Base-by-base conservation (phyloP, 306 rosid genomes). In the Albizia julibrissin region DNA sequence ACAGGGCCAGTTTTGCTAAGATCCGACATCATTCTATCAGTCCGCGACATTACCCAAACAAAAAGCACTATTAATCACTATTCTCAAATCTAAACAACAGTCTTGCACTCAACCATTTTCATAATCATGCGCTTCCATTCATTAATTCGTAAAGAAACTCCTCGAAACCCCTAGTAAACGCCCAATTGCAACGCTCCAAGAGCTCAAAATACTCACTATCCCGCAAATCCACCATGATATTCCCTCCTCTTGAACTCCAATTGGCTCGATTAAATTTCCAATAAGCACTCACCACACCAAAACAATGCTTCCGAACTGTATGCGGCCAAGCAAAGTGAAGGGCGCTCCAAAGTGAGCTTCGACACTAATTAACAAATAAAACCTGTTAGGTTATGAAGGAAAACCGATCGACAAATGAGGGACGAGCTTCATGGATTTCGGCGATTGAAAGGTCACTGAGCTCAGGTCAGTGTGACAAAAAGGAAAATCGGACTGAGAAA, bases 11-110 rank as follows among this genome's bases (percentile, higher is more conserved):
- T 86, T 93, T 92, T 92, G 89, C 90, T 92, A 82, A 89, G 97
- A 93, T 93, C 97, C 90, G 95, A 90, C 88, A 88, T 82, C 94
- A 91, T 93, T 88, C 98, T 93, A 85, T 86, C 92, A 37, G 87
- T 86, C 85, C 91, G 76, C 81, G 90, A 93, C 88, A 88, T 92
- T 85, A 72, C 81, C 77, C 50, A 75, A 84, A 69, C 52, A 39
- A 82, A 83, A 74, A 69, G 5, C 74, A 78, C 72, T 81, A 81
- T 81, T 72, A 82, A 82, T 85, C 86, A 86, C 87, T 86, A 79
- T 86, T 76, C 82, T 67, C 86, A 89, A 91, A 85, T 84, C 92
- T 81, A 80, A 84, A 87, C 81, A 83, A 83, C 47, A 84, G 78
- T 84, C 78, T 78, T 70, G 64, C 87, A 89, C 84, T 83, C 88